These are phyloP conservation scores for Citrus hindsii DNA, from an alignment of 345 rosid species.

Conservation along the genomic window DNA sequence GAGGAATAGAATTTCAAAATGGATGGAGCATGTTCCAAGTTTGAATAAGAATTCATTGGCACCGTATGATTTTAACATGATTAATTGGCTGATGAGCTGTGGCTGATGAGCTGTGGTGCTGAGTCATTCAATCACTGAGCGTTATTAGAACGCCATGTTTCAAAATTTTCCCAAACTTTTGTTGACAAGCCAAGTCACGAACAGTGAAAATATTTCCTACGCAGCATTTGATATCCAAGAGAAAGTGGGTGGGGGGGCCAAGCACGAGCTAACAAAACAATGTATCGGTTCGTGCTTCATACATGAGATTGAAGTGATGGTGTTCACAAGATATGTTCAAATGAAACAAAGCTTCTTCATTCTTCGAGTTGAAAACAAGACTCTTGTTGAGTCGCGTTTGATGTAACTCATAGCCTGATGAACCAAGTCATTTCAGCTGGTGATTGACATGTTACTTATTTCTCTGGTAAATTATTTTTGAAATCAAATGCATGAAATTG, in stretches of 20 bases:
- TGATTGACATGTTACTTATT: too few species aligned
- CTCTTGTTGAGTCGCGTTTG: too few species aligned
- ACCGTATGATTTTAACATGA: background rate
- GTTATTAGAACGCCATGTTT: background rate
- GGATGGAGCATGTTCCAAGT: background rate
- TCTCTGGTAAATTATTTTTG: too few species aligned
- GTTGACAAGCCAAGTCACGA: conserved; percentile 3
- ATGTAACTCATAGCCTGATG: too few species aligned
- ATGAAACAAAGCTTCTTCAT: background rate
- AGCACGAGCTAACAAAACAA: background rate
- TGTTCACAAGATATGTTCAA: background rate
- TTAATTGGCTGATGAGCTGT: background rate
- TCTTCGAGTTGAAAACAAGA: background rate
- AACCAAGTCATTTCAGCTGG: too few species aligned
- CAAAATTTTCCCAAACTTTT: conserved; percentile 2
- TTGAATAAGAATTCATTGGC: background rate
- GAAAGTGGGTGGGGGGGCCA: background rate
- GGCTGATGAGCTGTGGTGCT: background rate
- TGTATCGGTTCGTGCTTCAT: background rate
- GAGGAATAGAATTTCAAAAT: background rate
- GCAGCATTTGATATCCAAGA: background rate
- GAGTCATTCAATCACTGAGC: background rate
- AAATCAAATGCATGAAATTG: too few species aligned
- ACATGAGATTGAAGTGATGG: background rate
- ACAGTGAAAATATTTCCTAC: background rate